Evolutionary conservation across 1,139 yeast species (phyloP), one percentile per base, ranked within the genome.

Genomic region (Wickerhamomyces sp.): DNA sequence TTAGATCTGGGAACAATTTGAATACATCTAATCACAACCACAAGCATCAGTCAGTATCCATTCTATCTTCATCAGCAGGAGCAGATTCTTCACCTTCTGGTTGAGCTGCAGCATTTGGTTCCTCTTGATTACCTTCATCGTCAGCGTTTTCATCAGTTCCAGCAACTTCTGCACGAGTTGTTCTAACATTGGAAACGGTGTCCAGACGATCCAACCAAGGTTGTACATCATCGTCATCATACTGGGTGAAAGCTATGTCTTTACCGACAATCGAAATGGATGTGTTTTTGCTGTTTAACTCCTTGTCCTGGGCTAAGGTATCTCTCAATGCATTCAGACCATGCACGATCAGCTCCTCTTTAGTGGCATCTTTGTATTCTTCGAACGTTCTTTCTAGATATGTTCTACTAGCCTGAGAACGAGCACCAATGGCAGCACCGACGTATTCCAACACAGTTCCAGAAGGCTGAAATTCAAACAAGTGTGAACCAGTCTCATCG

Each of bases 351-450:
- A 91, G 74, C 49, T 83, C 78, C 50, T 87, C 94, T 35, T 80
- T 68, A 11, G 74, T 59, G 9, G 81, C 74, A 25, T 71, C 66
- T 36, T 66, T 64, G 51, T 86, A 84, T 27, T 69, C 66, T 23
- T 84, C 88, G 56, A 80, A 71, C 44, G 81, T 80, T 57, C 96
- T 78, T 61, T 91, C 98, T 57, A 93, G 67, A 54, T 88, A 91
- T 3, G 99, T 91, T 64, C 95, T 76, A 13, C 96, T 96, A 31
- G 97, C 97, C 64, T 91, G 99, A 2, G 97, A 88, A 57, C 99
- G 76, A 13, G 99, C 98, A 32, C 99, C 99, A 56, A 91, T 88
- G 28, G 98, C 95, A 10, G 96, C 83, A 26, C 96, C 98, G 49
- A 71, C 76, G 57, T 89, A 85, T 59, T 91, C 97, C 55, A 88